phyloP scores from a whole-genome alignment of 148 eudicot genomes.

The Gaultheria prostrata region DNA sequence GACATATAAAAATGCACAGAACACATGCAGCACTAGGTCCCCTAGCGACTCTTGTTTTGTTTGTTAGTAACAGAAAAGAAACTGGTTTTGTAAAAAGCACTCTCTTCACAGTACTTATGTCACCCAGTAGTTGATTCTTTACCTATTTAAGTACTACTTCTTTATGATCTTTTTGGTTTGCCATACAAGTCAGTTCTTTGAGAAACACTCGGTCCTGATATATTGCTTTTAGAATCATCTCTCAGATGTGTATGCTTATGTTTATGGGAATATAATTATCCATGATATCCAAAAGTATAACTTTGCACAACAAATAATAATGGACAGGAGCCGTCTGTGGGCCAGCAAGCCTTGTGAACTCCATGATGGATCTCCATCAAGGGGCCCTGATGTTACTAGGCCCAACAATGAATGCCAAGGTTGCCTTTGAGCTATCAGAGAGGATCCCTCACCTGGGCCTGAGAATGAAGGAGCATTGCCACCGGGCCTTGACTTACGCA shows the following conservation, averaged over 20 bases:
- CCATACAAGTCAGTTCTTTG: too few relatives aligned
- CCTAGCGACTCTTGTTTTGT: neutral
- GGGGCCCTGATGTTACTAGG: slow-evolving; percentile 87
- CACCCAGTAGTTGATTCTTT: too few relatives aligned
- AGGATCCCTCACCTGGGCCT: slow-evolving; percentile 84
- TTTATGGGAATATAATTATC: too few relatives aligned
- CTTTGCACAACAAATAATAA: neutral
- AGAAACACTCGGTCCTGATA: too few relatives aligned
- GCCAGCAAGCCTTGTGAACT: slow-evolving; percentile 74
- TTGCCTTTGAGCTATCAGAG: slow-evolving; percentile 85
- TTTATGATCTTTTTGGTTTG: too few relatives aligned
- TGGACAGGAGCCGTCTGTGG: slow-evolving; percentile 86
- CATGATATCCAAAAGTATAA: neutral
- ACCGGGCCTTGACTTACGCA: slow-evolving; percentile 66
- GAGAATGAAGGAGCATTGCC: slow-evolving; percentile 87
- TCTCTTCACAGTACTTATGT: neutral
- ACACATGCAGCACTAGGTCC: neutral
- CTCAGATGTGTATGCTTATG: too few relatives aligned
- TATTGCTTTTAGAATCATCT: too few relatives aligned
- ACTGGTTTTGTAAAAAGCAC: neutral
- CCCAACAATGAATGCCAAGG: slow-evolving; percentile 98
- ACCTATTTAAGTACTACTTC: too few relatives aligned
- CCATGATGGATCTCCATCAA: slow-evolving; percentile 97
- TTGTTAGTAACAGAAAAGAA: neutral
- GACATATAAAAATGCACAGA: neutral